phyloP scores from a whole-genome alignment of 2,329 filamentous ascomycete genomes.

The Botryotinia narcissicola region DNA sequence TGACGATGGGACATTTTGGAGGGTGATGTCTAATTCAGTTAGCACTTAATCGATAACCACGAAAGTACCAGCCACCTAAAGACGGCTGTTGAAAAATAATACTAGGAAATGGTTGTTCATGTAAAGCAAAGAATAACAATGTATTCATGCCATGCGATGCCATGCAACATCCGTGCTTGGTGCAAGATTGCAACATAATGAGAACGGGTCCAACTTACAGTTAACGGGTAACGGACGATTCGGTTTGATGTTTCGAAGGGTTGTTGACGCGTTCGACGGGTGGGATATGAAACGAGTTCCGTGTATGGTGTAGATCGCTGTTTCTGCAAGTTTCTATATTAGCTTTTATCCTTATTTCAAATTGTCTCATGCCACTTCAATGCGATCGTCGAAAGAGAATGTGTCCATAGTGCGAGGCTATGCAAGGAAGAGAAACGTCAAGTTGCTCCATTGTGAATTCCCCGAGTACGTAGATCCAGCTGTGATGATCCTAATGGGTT shows the following conservation, averaged over 20 bases:
- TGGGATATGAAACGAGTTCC: slow-evolving; percentile 30
- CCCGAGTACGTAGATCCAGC: slow-evolving; percentile 26
- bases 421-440: slow-evolving; percentile 28
- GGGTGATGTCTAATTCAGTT: slow-evolving; percentile 24
- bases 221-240: background rate
- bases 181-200: slow-evolving; percentile 21
- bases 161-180: slow-evolving; percentile 34
- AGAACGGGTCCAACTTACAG: slow-evolving; percentile 31
- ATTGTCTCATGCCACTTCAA: slow-evolving; percentile 23
- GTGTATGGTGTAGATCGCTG: slow-evolving; percentile 22
- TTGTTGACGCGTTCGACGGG: slow-evolving; percentile 21
- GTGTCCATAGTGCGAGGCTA: slow-evolving; percentile 22
- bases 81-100: slow-evolving; percentile 1
- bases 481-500: slow-evolving; percentile 24
- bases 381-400: slow-evolving; percentile 32
- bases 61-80: slow-evolving; percentile 21
- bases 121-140: slow-evolving; percentile 25
- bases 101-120: slow-evolving; percentile 17
- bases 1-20: slow-evolving; percentile 38
- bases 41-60: slow-evolving; percentile 26
- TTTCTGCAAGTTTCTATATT: slow-evolving; percentile 28
- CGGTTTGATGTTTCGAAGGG: slow-evolving; percentile 1
- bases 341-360: slow-evolving; percentile 24
- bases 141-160: slow-evolving; percentile 27
- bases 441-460: slow-evolving; percentile 18